Evolutionary conservation across 2,329 filamentous ascomycete species (phyloP).

Genomic region (Fusarium pseudocircinatum): DNA sequence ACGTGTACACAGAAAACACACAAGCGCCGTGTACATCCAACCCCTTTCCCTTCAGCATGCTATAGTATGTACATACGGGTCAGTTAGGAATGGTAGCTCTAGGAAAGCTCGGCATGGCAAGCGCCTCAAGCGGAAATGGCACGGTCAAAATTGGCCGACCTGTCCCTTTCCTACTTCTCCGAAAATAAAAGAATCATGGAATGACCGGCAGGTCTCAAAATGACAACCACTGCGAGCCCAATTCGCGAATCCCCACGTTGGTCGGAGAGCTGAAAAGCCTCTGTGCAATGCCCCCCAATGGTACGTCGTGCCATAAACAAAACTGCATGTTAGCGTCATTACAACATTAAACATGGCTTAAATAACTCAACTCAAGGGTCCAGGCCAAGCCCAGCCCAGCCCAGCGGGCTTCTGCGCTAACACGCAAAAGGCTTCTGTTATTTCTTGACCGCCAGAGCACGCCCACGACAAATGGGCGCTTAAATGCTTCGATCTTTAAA

Average conservation of each 20-base stretch:
- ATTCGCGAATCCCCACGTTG: constrained; percentile 1
- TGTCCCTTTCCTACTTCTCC: not conserved
- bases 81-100: constrained; percentile 22
- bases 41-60: constrained; percentile 10
- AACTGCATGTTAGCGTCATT: constrained; percentile 10
- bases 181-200: not conserved
- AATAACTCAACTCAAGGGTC: constrained; percentile 29
- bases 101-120: constrained; percentile 38
- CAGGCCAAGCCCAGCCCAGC: constrained; percentile 18
- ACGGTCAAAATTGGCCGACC: constrained; percentile 10
- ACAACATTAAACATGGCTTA: constrained; percentile 12
- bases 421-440: not conserved
- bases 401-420: constrained; percentile 14
- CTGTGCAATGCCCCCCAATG: constrained; percentile 3
- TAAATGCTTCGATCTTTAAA: not conserved
- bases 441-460: constrained; percentile 25
- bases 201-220: constrained; percentile 4
- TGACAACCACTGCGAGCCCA: constrained; percentile 11
- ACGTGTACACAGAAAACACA: not conserved
- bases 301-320: not conserved
- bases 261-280: constrained; percentile 9
- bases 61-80: not conserved
- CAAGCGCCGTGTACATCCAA: constrained; percentile 17
- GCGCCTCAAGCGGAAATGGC: constrained; percentile 25
- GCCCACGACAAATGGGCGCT: not conserved